Percentiles rank a stretch among this genome's conserved stretches.
Conservation (phyloP, 1,284 basidiomycete species). For the Ganoderma sinense region DNA sequence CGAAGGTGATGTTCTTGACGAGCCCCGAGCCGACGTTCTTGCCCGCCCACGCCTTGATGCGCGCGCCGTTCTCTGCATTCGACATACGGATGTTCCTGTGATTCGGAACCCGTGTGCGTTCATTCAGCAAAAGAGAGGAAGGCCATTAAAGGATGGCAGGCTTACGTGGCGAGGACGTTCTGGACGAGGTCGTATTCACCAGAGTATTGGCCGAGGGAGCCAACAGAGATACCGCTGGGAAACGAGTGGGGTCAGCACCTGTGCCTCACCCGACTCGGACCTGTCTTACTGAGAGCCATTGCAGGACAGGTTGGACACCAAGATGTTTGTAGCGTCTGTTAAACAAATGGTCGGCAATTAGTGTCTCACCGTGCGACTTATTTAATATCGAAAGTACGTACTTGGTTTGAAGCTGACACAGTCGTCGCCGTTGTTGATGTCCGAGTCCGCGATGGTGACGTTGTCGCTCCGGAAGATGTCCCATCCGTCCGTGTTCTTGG, state of each 20-base stretch:
- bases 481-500: slow-evolving; percentile 70
- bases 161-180: slow-evolving; percentile 49
- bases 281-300: slow-evolving; percentile 48
- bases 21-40: slow-evolving; percentile 42
- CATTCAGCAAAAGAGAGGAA: background rate
- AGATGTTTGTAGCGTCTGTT: slow-evolving; percentile 48
- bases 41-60: slow-evolving; percentile 57
- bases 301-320: slow-evolving; percentile 52
- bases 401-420: slow-evolving; percentile 58
- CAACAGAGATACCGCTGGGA: slow-evolving; percentile 53
- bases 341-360: background rate
- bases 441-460: slow-evolving; percentile 41
- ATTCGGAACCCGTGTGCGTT: background rate
- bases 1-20: slow-evolving; percentile 50
- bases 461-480: slow-evolving; percentile 60
- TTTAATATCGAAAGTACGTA: slow-evolving; percentile 12
- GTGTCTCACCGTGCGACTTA: no score
- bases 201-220: slow-evolving; percentile 56
- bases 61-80: slow-evolving; percentile 57
- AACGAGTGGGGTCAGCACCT: background rate
- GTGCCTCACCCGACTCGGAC: background rate
- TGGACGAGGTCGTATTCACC: slow-evolving; percentile 57
- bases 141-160: background rate
- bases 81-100: slow-evolving; percentile 53
- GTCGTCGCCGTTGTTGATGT: slow-evolving; percentile 44